phyloP scores from a whole-genome alignment of 2,329 filamentous ascomycete genomes.

The Epichloe sibirici region DNA sequence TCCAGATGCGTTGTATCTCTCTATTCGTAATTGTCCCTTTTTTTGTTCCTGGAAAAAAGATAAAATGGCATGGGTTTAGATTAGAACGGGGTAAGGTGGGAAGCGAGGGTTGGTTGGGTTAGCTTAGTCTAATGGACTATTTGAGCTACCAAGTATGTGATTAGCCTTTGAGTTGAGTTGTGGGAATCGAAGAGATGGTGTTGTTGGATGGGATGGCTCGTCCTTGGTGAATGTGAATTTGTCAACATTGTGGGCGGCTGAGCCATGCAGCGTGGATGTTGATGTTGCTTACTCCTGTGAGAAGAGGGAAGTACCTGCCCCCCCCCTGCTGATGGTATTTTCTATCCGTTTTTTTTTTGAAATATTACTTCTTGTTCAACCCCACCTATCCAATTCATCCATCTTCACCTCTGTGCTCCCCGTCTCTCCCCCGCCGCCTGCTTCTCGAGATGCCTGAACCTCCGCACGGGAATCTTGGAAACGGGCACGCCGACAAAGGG shows the following conservation, averaged over 20 bases:
- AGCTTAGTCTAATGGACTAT: neutral
- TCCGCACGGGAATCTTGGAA: conserved; percentile 16
- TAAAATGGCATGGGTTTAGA: neutral
- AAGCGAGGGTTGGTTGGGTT: neutral
- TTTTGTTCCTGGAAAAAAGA: neutral
- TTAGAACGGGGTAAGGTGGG: neutral
- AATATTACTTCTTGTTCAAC: neutral
- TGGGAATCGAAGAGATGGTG: too few relatives aligned
- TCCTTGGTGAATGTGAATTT: too few relatives aligned
- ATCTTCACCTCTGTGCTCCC: neutral
- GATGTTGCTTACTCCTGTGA: too few relatives aligned
- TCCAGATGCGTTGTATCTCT: too few relatives aligned
- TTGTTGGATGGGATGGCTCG: too few relatives aligned
- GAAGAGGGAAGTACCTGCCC: too few relatives aligned
- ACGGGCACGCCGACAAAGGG: conserved; percentile 15
- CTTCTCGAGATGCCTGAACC: conserved; percentile 7
- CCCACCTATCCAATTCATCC: neutral
- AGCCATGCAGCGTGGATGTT: too few relatives aligned
- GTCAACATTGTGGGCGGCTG: too few relatives aligned
- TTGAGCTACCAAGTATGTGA: neutral
- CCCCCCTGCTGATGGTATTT: neutral
- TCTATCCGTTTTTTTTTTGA: neutral
- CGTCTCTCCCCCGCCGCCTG: neutral
- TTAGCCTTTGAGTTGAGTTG: too few relatives aligned
- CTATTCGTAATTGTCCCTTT: neutral